Evolutionary conservation across 2,329 filamentous ascomycete genomes (phyloP).

Genomic region (Arachnopeziza araneosa): DNA sequence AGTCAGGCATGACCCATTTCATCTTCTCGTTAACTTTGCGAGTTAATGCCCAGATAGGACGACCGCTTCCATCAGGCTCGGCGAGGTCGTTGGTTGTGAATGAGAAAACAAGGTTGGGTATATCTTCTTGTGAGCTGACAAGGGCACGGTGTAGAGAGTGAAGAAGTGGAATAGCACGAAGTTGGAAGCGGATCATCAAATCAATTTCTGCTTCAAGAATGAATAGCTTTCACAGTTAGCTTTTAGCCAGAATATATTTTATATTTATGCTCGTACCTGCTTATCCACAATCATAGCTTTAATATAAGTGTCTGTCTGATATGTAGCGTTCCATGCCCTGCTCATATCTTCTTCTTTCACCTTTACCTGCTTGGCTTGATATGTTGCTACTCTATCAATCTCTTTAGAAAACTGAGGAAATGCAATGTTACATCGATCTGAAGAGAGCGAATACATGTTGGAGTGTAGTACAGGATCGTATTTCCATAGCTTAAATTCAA

Average conservation of each 20-base stretch:
- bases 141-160: slow-evolving; percentile 33
- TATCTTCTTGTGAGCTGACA: slow-evolving; percentile 23
- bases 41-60: slow-evolving; percentile 20
- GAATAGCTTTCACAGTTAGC: slow-evolving; percentile 25
- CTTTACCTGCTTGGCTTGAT: no score
- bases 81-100: slow-evolving; percentile 26
- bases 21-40: slow-evolving; percentile 3
- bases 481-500: no score
- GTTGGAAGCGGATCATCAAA: slow-evolving; percentile 15
- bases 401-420: no score
- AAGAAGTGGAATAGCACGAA: slow-evolving; percentile 24
- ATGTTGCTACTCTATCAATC: no score
- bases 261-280: slow-evolving; percentile 7
- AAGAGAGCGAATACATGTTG: no score
- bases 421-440: no score
- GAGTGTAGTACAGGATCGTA: no score
- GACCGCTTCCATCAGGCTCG: slow-evolving; percentile 5
- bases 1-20: slow-evolving; percentile 33
- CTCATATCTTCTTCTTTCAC: no score
- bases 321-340: no score
- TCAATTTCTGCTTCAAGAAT: slow-evolving; percentile 22
- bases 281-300: slow-evolving; percentile 16
- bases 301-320: not conserved
- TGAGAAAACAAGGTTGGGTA: slow-evolving; percentile 35
- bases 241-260: not conserved